These are phyloP conservation scores for Heterobasidion occidentale DNA, from an alignment of 1,284 basidiomycete species.

Conservation along the genomic window DNA sequence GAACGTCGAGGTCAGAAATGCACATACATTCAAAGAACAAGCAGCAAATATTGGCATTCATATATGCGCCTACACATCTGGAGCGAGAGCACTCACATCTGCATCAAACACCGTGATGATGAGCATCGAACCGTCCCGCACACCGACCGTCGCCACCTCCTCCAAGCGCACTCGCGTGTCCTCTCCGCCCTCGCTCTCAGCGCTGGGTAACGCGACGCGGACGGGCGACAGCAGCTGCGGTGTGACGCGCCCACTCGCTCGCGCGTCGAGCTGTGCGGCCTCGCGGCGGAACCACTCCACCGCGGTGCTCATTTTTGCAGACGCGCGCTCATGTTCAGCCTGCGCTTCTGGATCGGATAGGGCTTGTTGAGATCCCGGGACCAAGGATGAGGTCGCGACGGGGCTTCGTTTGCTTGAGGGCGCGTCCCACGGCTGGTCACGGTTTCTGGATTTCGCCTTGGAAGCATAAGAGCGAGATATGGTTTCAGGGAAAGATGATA, in stretches of 20 bases:
- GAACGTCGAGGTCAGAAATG: conserved; percentile 1
- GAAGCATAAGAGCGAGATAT: conserved; percentile 8
- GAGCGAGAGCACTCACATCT: conserved; percentile 36
- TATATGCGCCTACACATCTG: background rate
- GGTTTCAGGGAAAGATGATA: too few relatives aligned
- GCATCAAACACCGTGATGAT: conserved; percentile 72
- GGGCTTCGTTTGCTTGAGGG: conserved; percentile 22
- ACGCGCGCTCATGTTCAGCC: conserved; percentile 22
- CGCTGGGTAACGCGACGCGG: conserved; percentile 41
- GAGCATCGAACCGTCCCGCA: conserved; percentile 64
- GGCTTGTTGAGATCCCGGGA: conserved; percentile 51
- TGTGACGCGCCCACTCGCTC: conserved; percentile 69
- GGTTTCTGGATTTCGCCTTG: conserved; percentile 7
- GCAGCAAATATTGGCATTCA: too few relatives aligned
- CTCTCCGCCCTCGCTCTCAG: conserved; percentile 2
- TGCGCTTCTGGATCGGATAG: conserved; percentile 39
- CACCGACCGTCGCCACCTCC: conserved; percentile 69
- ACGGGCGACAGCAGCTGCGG: conserved; percentile 65
- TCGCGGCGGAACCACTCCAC: conserved; percentile 69
- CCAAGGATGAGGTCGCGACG: conserved; percentile 34
- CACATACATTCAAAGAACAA: background rate
- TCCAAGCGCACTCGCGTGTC: conserved; percentile 34
- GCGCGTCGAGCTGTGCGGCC: conserved; percentile 54
- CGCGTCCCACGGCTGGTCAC: background rate
- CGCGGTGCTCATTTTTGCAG: conserved; percentile 52